Evolutionary conservation across 305 asterid species (phyloP).

Genomic region (Fraxinus greggii): DNA sequence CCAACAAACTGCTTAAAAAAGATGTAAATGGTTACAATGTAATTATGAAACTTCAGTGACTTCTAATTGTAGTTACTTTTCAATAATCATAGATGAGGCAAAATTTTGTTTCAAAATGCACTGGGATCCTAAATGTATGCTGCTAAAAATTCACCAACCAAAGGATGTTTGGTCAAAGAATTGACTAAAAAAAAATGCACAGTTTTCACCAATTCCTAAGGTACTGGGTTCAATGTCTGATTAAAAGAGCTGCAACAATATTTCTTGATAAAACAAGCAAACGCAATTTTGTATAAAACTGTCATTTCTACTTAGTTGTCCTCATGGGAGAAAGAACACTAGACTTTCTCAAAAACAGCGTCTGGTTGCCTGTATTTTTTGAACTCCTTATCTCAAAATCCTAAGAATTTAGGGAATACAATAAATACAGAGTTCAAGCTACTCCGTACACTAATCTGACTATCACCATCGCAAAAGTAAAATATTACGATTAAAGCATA

Average conservation of each 20-base stretch:
- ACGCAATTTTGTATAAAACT: background rate
- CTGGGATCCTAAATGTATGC: background rate
- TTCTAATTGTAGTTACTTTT: background rate
- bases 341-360: conserved; percentile 3
- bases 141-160: background rate
- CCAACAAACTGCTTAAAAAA: background rate
- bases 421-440: background rate
- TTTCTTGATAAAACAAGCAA: background rate
- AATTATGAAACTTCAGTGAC: background rate
- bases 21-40: background rate
- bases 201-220: background rate
- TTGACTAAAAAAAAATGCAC: background rate
- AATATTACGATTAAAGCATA: background rate
- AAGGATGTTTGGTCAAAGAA: background rate
- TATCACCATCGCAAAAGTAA: background rate
- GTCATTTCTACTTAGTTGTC: background rate
- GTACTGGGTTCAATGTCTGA: background rate
- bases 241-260: background rate
- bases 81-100: background rate
- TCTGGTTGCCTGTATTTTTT: conserved; percentile 2
- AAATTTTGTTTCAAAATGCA: background rate
- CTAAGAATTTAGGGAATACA: background rate
- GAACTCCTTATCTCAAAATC: background rate
- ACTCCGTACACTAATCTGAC: background rate
- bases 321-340: conserved; percentile 10